Evolutionary conservation across 2,329 filamentous ascomycete genomes (phyloP), one percentile per base, ranked within the genome.

Genomic region (Penicillium hesseltinei): DNA sequence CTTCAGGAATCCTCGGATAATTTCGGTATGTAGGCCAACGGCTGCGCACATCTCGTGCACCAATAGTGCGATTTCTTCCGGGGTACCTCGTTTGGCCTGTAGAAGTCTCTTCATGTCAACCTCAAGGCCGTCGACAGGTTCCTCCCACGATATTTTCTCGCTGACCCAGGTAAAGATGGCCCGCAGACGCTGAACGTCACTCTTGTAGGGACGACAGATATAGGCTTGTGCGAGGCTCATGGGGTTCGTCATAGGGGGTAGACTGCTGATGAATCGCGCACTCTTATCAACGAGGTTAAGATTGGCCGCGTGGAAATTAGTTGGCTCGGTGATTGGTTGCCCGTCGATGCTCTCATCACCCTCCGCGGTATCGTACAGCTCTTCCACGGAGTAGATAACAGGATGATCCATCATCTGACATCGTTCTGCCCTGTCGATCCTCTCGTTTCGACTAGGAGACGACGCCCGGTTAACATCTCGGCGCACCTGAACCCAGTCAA

Each of bases 151-250:
- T 56, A 99, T 88, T 66, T 93, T 92, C 72, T 99, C 94, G n/a
- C 91, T 85, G 5, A 96, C 91, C 93, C 93, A 99, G 1, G 90
- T 97, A 69, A 97, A 99, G 61, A 99, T 97, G 17, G 94, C 93
- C 25, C 95, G 85, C 27, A 99, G 77, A 36, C 92, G 85, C 73
- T 99, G 94, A 0, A 97, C 91, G 67, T 97, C 93, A 73, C 91
- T 97, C 58, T 92, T 84, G 73, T 97, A 96, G 0, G 94, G 95
- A 29, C 94, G 86, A 70, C 95, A 99, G 11, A 99, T 87, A 71
- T 96, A 96, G 1, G 88, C 91, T 57, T 94, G 94, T 0, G 94
- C 92, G 17, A 99, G 80, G 31, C 88, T 90, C 27, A 88, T 84
- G 0, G 93, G 87, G 17, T 90, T 96, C 0, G 89, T 91, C 76